Evolutionary conservation across 2,329 filamentous ascomycete genomes (phyloP).

Genomic region (Elsinoe australis): DNA sequence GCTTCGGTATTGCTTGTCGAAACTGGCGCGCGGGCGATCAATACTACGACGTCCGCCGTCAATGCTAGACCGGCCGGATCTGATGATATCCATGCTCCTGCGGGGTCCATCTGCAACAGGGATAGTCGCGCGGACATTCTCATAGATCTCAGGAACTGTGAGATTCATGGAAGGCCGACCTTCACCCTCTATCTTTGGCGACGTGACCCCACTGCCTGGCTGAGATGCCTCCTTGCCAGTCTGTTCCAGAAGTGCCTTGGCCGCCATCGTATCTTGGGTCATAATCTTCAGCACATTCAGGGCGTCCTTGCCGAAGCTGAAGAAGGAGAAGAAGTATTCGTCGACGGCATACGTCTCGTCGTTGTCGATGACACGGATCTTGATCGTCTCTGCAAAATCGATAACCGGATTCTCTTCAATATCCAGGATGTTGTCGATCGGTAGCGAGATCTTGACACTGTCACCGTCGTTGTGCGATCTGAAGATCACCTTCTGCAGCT

Average conservation of each 20-base stretch:
- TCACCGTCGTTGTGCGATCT: conserved; percentile 92
- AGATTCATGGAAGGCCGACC: conserved; percentile 14
- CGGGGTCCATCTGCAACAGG: conserved; percentile 36
- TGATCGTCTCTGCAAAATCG: conserved; percentile 88
- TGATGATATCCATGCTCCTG: conserved; percentile 37
- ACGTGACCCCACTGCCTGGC: conserved; percentile 8
- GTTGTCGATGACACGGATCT: conserved; percentile 85
- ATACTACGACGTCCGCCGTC: conserved; percentile 30
- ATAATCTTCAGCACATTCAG: conserved; percentile 68
- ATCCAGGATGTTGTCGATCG: conserved; percentile 81
- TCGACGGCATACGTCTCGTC: conserved; percentile 93
- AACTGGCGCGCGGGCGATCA: conserved; percentile 30
- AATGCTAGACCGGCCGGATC: conserved; percentile 37
- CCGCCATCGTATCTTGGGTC: conserved; percentile 52
- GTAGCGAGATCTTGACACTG: conserved; percentile 90
- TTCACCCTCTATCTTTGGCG: not conserved
- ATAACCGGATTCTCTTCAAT: conserved; percentile 87
- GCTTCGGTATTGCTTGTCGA: conserved; percentile 47
- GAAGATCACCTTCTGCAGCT: conserved; percentile 89
- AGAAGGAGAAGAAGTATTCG: conserved; percentile 98
- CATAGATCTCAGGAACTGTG: conserved; percentile 26
- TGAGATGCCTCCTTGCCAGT: conserved; percentile 2
- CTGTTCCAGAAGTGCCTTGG: conserved; percentile 17
- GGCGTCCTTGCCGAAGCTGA: conserved; percentile 75
- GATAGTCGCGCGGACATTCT: conserved; percentile 39